Conservation (phyloP, 345 rosid species). For the Bruguiera sexangula region DNA sequence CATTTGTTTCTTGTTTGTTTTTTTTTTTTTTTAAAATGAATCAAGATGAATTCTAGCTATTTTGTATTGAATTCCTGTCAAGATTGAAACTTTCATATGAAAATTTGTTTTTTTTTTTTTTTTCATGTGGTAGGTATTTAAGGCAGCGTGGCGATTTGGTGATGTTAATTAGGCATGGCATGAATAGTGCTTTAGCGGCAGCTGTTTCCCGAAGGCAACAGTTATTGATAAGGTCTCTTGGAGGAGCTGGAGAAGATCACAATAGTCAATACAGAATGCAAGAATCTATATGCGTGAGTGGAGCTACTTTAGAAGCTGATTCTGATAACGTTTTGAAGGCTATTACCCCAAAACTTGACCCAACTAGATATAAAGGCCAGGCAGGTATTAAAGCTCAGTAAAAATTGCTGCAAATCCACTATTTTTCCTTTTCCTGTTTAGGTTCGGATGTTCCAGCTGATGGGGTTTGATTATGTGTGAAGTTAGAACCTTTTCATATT, state of each 20-base stretch:
- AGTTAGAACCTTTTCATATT: not conserved
- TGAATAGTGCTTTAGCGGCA: slow-evolving; percentile 21
- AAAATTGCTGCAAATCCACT: not conserved
- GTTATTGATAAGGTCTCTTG: slow-evolving; percentile 52
- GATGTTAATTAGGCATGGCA: slow-evolving; percentile 43
- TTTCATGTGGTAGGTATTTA: not conserved
- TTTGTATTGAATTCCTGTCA: not conserved
- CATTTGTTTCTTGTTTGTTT: not conserved
- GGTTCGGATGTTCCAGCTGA: not conserved
- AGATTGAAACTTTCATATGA: not conserved
- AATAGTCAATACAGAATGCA: slow-evolving; percentile 36
- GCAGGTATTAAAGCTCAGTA: slow-evolving; percentile 51
- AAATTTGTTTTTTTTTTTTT: not conserved
- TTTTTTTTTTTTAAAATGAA: not conserved
- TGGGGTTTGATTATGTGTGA: not conserved
- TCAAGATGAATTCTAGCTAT: not conserved
- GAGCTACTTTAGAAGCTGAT: slow-evolving; percentile 53
- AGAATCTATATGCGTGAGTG: slow-evolving; percentile 31
- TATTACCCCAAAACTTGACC: slow-evolving; percentile 65
- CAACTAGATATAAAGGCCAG: slow-evolving; percentile 78
- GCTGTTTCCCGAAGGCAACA: slow-evolving; percentile 67
- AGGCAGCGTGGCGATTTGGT: slow-evolving; percentile 2
- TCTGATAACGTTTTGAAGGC: slow-evolving; percentile 56
- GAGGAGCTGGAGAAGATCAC: slow-evolving; percentile 26
- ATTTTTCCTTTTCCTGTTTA: not conserved